These are phyloP conservation scores for Mrakiaceae sp. DNA, from an alignment of 1,284 basidiomycete genomes.

Conservation along the genomic window DNA sequence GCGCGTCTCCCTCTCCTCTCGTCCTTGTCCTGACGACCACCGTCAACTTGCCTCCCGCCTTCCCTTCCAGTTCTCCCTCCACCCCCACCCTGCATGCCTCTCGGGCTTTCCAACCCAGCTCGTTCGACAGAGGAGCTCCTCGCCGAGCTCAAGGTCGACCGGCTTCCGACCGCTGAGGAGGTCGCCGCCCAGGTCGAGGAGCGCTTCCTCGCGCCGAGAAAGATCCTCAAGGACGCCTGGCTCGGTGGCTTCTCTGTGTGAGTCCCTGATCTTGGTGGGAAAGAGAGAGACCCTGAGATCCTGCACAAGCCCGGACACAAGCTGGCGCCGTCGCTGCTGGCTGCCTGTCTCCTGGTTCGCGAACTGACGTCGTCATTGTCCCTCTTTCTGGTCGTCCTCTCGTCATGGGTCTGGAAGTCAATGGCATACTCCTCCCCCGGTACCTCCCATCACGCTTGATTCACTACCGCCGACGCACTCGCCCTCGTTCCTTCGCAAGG, in stretches of 20 bases:
- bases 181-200: constrained; percentile 56
- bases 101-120: not conserved
- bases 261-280: constrained; percentile 24
- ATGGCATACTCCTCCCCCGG: constrained; percentile 41
- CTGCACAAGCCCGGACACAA: not conserved
- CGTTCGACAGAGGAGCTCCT: constrained; percentile 34
- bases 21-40: not conserved
- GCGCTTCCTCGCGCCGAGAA: constrained; percentile 51
- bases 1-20: too few relatives aligned
- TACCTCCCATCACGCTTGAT: not conserved
- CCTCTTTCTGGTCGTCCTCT: not conserved
- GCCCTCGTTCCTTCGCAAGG: constrained; percentile 1
- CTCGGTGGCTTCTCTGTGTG: constrained; percentile 64
- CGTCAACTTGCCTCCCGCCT: not conserved
- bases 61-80: not conserved
- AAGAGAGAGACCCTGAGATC: not conserved
- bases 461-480: constrained; percentile 10
- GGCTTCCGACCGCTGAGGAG: constrained; percentile 46
- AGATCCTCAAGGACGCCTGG: constrained; percentile 54
- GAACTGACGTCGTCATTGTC: not conserved
- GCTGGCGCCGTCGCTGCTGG: not conserved
- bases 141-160: constrained; percentile 44
- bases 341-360: not conserved
- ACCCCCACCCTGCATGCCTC: not conserved
- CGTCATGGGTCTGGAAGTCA: constrained; percentile 13